Conservation (phyloP, 805 yeast species). For the Saccharomycopsis sp. region DNA sequence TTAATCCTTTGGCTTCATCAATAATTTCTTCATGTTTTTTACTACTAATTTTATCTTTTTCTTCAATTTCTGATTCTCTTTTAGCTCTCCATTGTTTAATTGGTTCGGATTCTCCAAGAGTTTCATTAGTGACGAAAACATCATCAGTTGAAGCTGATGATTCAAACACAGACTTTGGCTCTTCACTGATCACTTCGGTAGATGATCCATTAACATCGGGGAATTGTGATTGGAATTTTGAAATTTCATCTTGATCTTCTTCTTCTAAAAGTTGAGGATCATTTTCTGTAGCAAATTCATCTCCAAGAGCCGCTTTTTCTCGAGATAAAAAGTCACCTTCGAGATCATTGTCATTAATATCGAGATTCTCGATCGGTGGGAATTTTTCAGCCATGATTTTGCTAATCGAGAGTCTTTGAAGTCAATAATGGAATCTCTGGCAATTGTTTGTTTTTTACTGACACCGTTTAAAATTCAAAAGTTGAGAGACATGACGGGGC, state of each 20-base stretch:
- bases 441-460: no score
- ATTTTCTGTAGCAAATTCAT: constrained; percentile 16
- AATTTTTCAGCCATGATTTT: constrained; percentile 17
- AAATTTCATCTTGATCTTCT: constrained; percentile 8
- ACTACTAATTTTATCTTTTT: constrained; percentile 15
- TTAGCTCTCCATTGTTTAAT: constrained; percentile 16
- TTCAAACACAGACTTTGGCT: neutral
- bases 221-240: constrained; percentile 12
- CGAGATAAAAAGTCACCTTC: constrained; percentile 16
- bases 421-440: no score
- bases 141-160: neutral
- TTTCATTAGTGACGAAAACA: neutral
- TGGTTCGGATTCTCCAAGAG: constrained; percentile 5
- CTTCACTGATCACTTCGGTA: neutral
- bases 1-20: constrained; percentile 13
- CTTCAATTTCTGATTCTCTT: constrained; percentile 14
- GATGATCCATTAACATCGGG: constrained; percentile 7
- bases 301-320: constrained; percentile 17
- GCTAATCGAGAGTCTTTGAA: no score
- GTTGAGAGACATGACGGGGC: no score
- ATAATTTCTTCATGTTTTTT: constrained; percentile 13
- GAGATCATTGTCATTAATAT: constrained; percentile 7
- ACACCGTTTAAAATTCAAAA: no score
- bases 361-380: constrained; percentile 16
- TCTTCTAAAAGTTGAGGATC: constrained; percentile 6